These are phyloP conservation scores for Russula sp. DNA, from an alignment of 768 basidiomycete genomes.

Conservation along the genomic window DNA sequence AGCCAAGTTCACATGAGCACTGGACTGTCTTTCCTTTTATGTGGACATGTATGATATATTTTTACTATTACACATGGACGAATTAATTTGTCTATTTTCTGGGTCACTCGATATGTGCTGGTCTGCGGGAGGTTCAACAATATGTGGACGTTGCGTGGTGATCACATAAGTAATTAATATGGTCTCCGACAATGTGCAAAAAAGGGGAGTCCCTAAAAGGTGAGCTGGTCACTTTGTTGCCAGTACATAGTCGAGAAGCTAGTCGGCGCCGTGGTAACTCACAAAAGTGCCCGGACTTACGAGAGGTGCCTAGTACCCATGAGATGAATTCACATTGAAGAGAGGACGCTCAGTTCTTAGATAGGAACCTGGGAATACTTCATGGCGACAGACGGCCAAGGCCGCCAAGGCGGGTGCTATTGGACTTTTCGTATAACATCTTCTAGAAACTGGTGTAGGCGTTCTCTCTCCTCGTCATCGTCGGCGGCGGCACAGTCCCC, in stretches of 20 bases:
- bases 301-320: not conserved
- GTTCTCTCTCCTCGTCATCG: too few relatives aligned
- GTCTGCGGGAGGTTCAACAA: not conserved
- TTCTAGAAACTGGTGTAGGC: too few relatives aligned
- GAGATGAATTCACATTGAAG: not conserved
- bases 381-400: too few relatives aligned
- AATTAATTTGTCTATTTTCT: not conserved
- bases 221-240: not conserved
- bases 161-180: not conserved
- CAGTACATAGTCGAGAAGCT: too few relatives aligned
- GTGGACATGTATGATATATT: conserved; percentile 11
- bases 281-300: not conserved
- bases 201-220: not conserved
- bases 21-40: conserved; percentile 2
- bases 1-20: not conserved
- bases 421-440: too few relatives aligned
- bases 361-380: too few relatives aligned
- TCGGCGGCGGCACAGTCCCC: not conserved
- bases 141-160: too few relatives aligned
- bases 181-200: too few relatives aligned
- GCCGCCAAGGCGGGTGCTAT: too few relatives aligned
- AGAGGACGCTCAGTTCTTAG: conserved; percentile 1
- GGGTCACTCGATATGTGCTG: not conserved
- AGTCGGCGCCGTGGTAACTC: not conserved
- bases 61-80: conserved; percentile 2